Percentiles rank a stretch among this genome's conserved stretches.
Conservation (phyloP, 148 eudicot genomes). For the Rhododendron henanense region DNA sequence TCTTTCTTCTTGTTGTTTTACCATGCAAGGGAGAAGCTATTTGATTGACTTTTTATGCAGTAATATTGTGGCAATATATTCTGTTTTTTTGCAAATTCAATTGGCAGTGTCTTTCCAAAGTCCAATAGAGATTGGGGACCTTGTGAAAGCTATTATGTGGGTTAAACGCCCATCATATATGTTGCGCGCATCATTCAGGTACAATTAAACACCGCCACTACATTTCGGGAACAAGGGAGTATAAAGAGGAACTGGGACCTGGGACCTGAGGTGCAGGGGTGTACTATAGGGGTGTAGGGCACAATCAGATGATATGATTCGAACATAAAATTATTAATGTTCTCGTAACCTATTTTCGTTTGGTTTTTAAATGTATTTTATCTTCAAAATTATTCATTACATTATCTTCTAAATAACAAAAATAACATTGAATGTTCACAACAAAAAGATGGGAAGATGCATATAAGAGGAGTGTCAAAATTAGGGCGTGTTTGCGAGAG, state of each 20-base stretch:
- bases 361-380: not conserved
- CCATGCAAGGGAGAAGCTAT: not conserved
- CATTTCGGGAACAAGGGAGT: not conserved
- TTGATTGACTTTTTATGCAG: not conserved
- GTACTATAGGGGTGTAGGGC: no score
- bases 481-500: not conserved
- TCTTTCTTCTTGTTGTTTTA: not conserved
- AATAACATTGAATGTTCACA: not conserved
- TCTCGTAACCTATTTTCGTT: not conserved
- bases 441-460: not conserved
- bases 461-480: not conserved
- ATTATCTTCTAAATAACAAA: not conserved
- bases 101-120: not conserved
- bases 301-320: no score
- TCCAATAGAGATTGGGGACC: not conserved
- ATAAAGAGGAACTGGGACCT: not conserved
- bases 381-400: not conserved
- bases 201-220: not conserved
- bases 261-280: not conserved
- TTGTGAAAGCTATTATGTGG: not conserved
- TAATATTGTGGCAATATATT: not conserved
- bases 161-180: not conserved
- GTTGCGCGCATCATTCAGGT: not conserved
- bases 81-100: not conserved
- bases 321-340: no score